Evolutionary conservation across 2,329 filamentous ascomycete species (phyloP), one percentile per base, ranked within the genome.

Genomic region (Diaporthe velutina): DNA sequence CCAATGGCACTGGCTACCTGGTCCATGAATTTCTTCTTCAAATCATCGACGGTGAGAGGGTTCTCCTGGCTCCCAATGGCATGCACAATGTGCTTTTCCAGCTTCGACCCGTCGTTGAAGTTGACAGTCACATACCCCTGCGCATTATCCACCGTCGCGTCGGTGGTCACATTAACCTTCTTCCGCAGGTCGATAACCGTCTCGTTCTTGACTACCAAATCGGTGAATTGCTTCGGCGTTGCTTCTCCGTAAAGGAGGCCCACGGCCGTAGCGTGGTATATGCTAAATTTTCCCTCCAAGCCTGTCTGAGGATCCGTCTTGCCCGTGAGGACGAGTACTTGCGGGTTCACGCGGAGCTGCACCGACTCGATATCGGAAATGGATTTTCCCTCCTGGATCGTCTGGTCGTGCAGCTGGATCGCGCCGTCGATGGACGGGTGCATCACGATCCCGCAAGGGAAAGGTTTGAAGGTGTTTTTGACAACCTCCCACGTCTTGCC

Each of bases 401-500:
- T 64, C 54, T 85, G 79, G 67, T 88, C 76, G 30, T 81, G 78
- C 19, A 90, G 77, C 77, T 88, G 86, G 19, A 86, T 85, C 75
- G 85, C 87, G 3, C 81, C 88, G 78, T 90, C 88, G 73, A 90
- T 90, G 4, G 86, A 83, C 1, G 88, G 88, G 79, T 90, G 89
- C 76, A 89, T 87, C 0, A 90, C 87, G 75, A 90, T 90, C 1
- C 88, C 89, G 78, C 88, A 90, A 0, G 89, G 88, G 75, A 88
- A 90, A 0, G 88, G 89, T 78, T 90, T 90, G 81, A 90, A 90
- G 1, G 86, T 85, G 76, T 90, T 90, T 76, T 84, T 84, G 77
- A 85, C 82, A 12, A 88, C 86, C 81, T 90, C 88, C 88, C 88
- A 90, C n/a, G 73, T 42, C 77, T 78, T 48, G 77, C 73, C 2